Conservation (phyloP, 176 grass and related monocot genomes). For the Juncus inflexus region DNA sequence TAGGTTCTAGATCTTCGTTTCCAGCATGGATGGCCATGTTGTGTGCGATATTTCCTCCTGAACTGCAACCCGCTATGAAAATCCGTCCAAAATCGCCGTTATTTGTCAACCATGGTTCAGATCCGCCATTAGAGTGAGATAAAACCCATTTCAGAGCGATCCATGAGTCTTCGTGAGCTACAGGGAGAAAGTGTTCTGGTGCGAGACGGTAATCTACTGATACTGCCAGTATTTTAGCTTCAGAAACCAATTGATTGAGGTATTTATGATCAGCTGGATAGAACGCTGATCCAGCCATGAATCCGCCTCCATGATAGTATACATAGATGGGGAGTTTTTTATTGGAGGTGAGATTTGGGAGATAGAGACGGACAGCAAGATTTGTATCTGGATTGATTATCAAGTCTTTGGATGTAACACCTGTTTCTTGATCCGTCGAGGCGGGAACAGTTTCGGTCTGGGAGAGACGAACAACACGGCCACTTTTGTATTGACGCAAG, state of each 20-base stretch:
- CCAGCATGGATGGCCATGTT: constrained; percentile 22
- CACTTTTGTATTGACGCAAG: constrained; percentile 33
- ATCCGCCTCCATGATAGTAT: constrained; percentile 37
- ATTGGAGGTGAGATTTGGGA: constrained; percentile 13
- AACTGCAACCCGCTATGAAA: constrained; percentile 39
- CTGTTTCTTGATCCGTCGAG: constrained; percentile 12
- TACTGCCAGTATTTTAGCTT: constrained; percentile 24
- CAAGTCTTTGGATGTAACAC: constrained; percentile 34
- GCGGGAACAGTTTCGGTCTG: constrained; percentile 18
- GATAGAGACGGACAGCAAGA: constrained; percentile 28
- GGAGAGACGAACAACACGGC: constrained; percentile 27
- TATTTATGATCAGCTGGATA: constrained; percentile 28
- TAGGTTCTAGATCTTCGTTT: background rate
- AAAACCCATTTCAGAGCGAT: constrained; percentile 30
- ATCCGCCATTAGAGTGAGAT: constrained; percentile 12
- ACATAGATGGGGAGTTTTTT: constrained; percentile 23
- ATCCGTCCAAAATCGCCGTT: constrained; percentile 22
- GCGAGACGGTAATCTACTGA: constrained; percentile 42
- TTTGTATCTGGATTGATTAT: constrained; percentile 17
- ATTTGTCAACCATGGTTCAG: constrained; percentile 27
- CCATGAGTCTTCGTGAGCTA: constrained; percentile 37
- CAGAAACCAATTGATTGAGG: constrained; percentile 29
- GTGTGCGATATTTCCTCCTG: constrained; percentile 40
- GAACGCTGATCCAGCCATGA: constrained; percentile 36
- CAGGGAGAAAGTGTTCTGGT: constrained; percentile 37